A percentile compares a stretch with the other conserved stretches of the same genome.
Conservation (phyloP, 202 grass and related monocot species). For the Eragrostis tef region DNA sequence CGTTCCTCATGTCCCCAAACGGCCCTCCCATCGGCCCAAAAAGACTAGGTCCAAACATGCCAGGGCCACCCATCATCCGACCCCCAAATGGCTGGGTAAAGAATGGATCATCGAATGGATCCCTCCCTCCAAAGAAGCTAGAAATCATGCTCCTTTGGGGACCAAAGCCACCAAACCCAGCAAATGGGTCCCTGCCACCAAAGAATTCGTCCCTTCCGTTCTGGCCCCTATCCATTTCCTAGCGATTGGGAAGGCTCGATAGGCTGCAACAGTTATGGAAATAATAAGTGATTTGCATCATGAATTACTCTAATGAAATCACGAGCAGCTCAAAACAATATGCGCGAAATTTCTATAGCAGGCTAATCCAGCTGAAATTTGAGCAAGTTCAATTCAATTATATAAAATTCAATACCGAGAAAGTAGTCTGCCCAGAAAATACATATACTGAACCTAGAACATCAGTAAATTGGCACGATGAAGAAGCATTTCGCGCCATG, state of each 20-base stretch:
- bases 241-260: not conserved
- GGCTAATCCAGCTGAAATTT: not conserved
- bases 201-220: conserved; percentile 56
- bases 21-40: conserved; percentile 41
- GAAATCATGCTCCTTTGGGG: conserved; percentile 57
- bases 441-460: not conserved
- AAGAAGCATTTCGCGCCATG: not conserved
- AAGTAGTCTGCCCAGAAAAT: not conserved
- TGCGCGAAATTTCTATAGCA: not conserved
- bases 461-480: not conserved
- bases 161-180: conserved; percentile 66
- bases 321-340: not conserved
- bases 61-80: conserved; percentile 62
- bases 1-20: conserved; percentile 46
- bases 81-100: conserved; percentile 80
- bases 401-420: not conserved
- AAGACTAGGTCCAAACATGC: conserved; percentile 51
- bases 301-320: not conserved
- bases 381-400: not conserved
- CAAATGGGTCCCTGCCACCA: conserved; percentile 64
- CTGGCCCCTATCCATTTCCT: conserved; percentile 71
- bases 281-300: not conserved
- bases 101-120: conserved; percentile 90
- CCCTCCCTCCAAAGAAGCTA: conserved; percentile 73
- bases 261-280: not conserved